Conservation (phyloP, 495 filamentous ascomycete genomes). For the Penicillium egyptiacum region DNA sequence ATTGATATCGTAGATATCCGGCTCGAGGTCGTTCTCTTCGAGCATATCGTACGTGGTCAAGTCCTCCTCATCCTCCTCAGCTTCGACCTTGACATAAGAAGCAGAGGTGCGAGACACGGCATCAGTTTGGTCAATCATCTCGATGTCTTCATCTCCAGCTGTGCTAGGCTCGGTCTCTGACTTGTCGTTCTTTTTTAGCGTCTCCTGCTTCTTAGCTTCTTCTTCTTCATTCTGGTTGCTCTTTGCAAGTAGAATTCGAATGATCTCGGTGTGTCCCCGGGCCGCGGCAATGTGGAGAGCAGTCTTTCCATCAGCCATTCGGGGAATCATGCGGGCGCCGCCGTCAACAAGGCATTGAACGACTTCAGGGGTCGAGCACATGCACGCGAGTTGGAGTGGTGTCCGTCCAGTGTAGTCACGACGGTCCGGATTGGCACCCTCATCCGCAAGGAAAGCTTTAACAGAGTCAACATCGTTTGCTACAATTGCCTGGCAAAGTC, state of each 20-base stretch:
- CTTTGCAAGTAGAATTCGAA: conserved; percentile 65
- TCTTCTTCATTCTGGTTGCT: conserved; percentile 70
- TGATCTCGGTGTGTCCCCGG: conserved; percentile 64
- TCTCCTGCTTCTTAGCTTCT: conserved; percentile 57
- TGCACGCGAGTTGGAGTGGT: conserved; percentile 72
- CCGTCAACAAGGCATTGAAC: conserved; percentile 69
- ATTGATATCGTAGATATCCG: conserved; percentile 78
- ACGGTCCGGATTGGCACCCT: conserved; percentile 58
- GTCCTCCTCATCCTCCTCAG: conserved; percentile 20
- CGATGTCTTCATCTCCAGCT: conserved; percentile 11
- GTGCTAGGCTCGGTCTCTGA: background rate
- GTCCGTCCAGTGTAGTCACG: conserved; percentile 80
- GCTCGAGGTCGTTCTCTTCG: conserved; percentile 62
- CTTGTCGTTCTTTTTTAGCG: conserved; percentile 38
- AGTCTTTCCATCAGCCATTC: conserved; percentile 74
- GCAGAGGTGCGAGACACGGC: conserved; percentile 46
- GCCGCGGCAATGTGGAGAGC: conserved; percentile 75
- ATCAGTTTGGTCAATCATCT: conserved; percentile 16
- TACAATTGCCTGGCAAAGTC: conserved; percentile 74
- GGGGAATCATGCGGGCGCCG: conserved; percentile 67
- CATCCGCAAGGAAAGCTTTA: conserved; percentile 63
- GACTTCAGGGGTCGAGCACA: conserved; percentile 63
- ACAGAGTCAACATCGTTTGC: conserved; percentile 66
- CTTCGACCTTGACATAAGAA: conserved; percentile 66
- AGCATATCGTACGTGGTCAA: conserved; percentile 32